A percentile compares a stretch with the other conserved stretches of the same genome.
Evolutionary conservation across 1,284 basidiomycete species (phyloP).

Genomic region (Sutorius eximius): DNA sequence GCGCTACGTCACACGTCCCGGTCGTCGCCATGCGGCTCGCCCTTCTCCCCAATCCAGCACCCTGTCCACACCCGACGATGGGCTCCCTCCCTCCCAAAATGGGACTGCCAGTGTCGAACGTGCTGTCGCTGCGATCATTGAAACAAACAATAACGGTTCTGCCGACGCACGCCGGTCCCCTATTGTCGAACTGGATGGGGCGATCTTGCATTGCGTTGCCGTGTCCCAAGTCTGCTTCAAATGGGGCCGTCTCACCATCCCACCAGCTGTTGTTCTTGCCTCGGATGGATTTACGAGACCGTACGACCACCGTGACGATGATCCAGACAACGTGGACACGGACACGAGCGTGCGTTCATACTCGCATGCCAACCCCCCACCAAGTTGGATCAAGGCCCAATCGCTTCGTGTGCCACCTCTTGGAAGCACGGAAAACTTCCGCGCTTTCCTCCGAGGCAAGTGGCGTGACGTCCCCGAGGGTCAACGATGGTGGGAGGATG

Average conservation of each 20-base stretch:
- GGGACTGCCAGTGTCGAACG: conserved; percentile 16
- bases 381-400: conserved; percentile 49
- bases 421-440: conserved; percentile 42
- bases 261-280: conserved; percentile 61
- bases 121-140: conserved; percentile 39
- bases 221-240: conserved; percentile 77
- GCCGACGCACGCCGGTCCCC: conserved; percentile 19
- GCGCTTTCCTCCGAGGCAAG: conserved; percentile 49
- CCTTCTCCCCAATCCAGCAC: conserved; percentile 3
- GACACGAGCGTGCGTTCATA: conserved; percentile 26
- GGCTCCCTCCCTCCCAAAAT: not conserved
- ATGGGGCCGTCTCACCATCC: conserved; percentile 71
- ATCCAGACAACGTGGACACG: not conserved
- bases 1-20: conserved; percentile 32
- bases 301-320: not conserved
- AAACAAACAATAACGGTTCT: conserved; percentile 14
- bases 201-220: conserved; percentile 65
- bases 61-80: conserved; percentile 7
- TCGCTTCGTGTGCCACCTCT: conserved; percentile 38
- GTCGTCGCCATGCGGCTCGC: not conserved
- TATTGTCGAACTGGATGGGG: conserved; percentile 53
- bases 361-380: conserved; percentile 51
- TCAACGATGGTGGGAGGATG: conserved; percentile 65
- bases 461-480: conserved; percentile 56
- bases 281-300: conserved; percentile 52